Evolutionary conservation across 129 eudicot genomes (phyloP), one percentile per base, ranked within the genome.

Genomic region (Chrysanthemum makinoi): DNA sequence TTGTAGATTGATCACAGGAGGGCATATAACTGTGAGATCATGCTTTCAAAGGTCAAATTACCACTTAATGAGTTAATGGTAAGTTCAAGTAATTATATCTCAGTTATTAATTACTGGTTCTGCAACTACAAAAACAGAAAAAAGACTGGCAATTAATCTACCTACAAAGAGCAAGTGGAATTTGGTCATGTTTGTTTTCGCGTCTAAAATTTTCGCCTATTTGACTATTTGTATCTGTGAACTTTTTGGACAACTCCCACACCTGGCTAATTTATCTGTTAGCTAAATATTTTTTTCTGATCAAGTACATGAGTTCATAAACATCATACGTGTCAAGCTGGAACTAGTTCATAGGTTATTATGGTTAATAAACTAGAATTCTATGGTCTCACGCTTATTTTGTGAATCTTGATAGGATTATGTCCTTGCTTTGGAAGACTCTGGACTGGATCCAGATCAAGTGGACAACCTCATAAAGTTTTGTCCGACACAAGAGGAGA

Each of bases 401-500:
- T 66, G 5, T 24, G 10, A 75, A 57, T 66, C 74, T 56, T 75
- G 73, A 65, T 84, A 92, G 98, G 87, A 79, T 59, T 85, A 85
- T 71, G 83, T 87, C 70, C 96, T 92, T 70, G 84, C 89, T 51
- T 74, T 92, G 85, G 98, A 92, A 51, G 96, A 92, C 24, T 83
- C 95, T 17, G 91, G 88, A 33, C 80, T 92, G 78, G 98, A 89
- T 63, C 74, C 70, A 64, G 98, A 92, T 80, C 95, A 86, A 82
- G 96, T 92, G 83, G 96, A 92, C 16, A 92, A 92, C 80, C 89
- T 92, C 63, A 89, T 89, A 49, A 92, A 89, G 75, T 92, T 92
- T 65, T 92, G 96, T 74, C 98, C 98, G 63, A 92, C 94, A 62
- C 87, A 92, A 83, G 98, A 89, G 75, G 98, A 92, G 79, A 89